These are phyloP conservation scores for Aspergillus carlsbadensis DNA, from an alignment of 495 filamentous ascomycete genomes.

Conservation along the genomic window DNA sequence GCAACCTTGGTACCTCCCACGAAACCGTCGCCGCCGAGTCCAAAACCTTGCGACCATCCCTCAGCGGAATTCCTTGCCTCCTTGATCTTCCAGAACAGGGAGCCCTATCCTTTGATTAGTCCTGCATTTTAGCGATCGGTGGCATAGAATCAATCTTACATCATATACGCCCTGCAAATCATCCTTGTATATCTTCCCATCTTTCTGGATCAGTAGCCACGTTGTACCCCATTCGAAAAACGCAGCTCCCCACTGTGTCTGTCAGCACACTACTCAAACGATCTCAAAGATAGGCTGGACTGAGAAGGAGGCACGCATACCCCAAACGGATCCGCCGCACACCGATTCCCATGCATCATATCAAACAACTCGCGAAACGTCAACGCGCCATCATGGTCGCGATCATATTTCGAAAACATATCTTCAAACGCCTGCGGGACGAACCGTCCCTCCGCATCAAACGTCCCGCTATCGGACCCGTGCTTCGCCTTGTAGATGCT, in stretches of 20 bases:
- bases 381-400: conserved; percentile 30
- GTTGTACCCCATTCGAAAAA: conserved; percentile 44
- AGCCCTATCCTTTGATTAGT: conserved; percentile 11
- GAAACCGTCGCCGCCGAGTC: conserved; percentile 17
- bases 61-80: conserved; percentile 6
- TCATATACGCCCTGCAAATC: conserved; percentile 44
- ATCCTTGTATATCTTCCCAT: conserved; percentile 46
- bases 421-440: conserved; percentile 57
- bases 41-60: conserved; percentile 21
- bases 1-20: conserved; percentile 7
- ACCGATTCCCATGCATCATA: conserved; percentile 41
- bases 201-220: conserved; percentile 48
- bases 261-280: not conserved
- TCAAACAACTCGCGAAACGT: conserved; percentile 28
- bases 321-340: conserved; percentile 46
- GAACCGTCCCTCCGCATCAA: conserved; percentile 55
- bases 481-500: conserved; percentile 58
- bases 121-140: not conserved
- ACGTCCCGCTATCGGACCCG: conserved; percentile 53
- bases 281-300: not conserved
- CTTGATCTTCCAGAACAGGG: conserved; percentile 25
- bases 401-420: conserved; percentile 54
- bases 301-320: conserved; percentile 15
- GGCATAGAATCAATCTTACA: conserved; percentile 19
- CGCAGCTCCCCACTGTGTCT: conserved; percentile 3